Evolutionary conservation across 768 basidiomycete species (phyloP).

Genomic region (Psilocybe azurescens): DNA sequence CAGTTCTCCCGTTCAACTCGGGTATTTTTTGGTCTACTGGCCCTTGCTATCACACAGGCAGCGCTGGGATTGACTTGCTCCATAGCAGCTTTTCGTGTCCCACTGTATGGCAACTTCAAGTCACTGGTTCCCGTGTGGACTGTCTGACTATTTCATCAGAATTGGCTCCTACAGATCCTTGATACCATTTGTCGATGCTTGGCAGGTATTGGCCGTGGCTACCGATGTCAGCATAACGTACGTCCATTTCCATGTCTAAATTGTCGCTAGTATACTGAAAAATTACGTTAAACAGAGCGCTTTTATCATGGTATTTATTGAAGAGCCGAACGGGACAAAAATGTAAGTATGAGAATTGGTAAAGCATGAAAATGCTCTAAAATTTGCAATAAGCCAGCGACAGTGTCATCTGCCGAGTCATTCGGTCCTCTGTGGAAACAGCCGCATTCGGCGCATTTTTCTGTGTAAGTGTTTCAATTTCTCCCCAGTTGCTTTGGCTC

Average conservation of each 20-base stretch:
- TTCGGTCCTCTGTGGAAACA: slow-evolving; percentile 33
- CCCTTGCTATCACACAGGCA: slow-evolving; percentile 27
- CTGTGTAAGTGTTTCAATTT: slow-evolving; percentile 27
- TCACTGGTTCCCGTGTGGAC: background rate
- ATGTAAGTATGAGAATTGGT: slow-evolving; percentile 17
- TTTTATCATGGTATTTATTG: slow-evolving; percentile 29
- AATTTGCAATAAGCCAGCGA: slow-evolving; percentile 27
- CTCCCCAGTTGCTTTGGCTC: background rate
- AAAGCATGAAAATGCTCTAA: background rate
- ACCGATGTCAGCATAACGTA: slow-evolving; percentile 35
- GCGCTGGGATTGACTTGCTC: slow-evolving; percentile 29
- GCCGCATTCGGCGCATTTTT: slow-evolving; percentile 35
- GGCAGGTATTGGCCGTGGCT: slow-evolving; percentile 31
- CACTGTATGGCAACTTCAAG: slow-evolving; percentile 21
- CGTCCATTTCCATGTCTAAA: background rate
- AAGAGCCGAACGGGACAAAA: slow-evolving; percentile 31
- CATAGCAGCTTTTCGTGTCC: slow-evolving; percentile 24
- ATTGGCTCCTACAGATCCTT: slow-evolving; percentile 28
- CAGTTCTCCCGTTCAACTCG: slow-evolving; percentile 26
- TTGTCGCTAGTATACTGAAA: background rate
- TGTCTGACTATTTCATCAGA: slow-evolving; percentile 15
- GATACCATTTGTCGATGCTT: slow-evolving; percentile 33
- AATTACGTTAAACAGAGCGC: slow-evolving; percentile 14
- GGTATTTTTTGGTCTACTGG: slow-evolving; percentile 24
- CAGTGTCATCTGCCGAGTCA: slow-evolving; percentile 32